Percentiles rank a stretch among this genome's conserved stretches.
Evolutionary conservation across 148 eudicot species (phyloP).

Genomic region (Nepenthes mirabilis): DNA sequence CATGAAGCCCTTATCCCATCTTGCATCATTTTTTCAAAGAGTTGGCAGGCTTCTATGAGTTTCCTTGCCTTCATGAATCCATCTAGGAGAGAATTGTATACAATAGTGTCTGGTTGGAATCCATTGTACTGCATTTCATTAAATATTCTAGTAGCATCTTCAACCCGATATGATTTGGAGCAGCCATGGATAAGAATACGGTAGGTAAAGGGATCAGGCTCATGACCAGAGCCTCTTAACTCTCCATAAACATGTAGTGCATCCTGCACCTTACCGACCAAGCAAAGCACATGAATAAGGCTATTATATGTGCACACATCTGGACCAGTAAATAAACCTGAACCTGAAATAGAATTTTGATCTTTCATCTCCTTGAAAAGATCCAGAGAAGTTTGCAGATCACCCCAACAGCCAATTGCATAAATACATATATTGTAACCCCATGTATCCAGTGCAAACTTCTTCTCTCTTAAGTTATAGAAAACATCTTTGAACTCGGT

Average conservation of each 20-base stretch:
- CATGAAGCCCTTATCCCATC: conserved; percentile 58
- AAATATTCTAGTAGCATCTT: conserved; percentile 51
- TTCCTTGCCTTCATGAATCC: conserved; percentile 66
- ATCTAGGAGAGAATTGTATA: conserved; percentile 64
- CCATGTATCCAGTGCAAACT: conserved; percentile 38
- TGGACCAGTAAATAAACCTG: conserved; percentile 23
- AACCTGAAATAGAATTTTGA: conserved; percentile 8
- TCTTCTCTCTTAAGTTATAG: conserved; percentile 32
- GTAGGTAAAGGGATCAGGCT: conserved; percentile 68
- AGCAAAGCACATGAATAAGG: conserved; percentile 65
- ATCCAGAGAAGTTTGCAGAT: conserved; percentile 40
- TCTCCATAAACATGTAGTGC: conserved; percentile 71
- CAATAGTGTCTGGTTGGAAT: conserved; percentile 45
- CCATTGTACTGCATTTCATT: conserved; percentile 71
- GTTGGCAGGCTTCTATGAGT: conserved; percentile 59
- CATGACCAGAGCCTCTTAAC: conserved; percentile 62
- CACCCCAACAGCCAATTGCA: conserved; percentile 80
- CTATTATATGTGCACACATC: conserved; percentile 85
- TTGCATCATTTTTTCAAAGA: conserved; percentile 72
- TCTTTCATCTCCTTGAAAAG: conserved; percentile 70
- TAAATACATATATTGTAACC: conserved; percentile 83
- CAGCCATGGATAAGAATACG: conserved; percentile 76
- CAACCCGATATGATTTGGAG: conserved; percentile 41
- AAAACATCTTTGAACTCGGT: conserved; percentile 41
- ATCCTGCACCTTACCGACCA: conserved; percentile 56